These are phyloP conservation scores for Phytopythium litorale DNA, from an alignment of 352 stramenopile genomes.

Conservation along the genomic window DNA sequence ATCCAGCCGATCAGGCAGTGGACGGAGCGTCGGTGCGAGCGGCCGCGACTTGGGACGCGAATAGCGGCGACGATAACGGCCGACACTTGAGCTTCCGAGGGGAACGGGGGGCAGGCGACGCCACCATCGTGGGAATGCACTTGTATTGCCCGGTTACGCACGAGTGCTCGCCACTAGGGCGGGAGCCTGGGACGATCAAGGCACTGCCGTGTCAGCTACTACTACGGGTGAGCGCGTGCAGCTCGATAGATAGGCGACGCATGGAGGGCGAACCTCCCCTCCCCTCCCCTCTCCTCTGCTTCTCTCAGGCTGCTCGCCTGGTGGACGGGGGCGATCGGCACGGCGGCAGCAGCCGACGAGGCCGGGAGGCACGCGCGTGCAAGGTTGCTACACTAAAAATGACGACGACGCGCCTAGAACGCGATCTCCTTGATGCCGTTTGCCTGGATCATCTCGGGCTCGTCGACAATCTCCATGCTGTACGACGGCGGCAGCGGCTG, in stretches of 20 bases:
- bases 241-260: constrained; percentile 5
- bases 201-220: background rate
- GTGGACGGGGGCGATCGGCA: background rate
- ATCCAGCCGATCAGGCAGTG: background rate
- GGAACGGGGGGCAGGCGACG: background rate
- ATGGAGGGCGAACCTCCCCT: background rate
- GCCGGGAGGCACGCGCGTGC: background rate
- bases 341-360: background rate
- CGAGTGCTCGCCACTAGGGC: background rate
- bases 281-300: background rate
- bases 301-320: background rate
- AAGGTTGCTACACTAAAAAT: background rate
- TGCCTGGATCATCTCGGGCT: constrained; percentile 5
- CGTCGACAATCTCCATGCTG: constrained; percentile 1
- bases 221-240: background rate
- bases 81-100: background rate
- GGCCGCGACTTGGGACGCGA: background rate
- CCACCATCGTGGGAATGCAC: background rate
- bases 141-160: background rate
- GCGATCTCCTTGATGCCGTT: constrained; percentile 70
- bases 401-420: constrained; percentile 42
- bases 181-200: background rate
- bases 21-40: background rate
- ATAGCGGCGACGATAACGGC: background rate
- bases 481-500: background rate